Evolutionary conservation across 495 filamentous ascomycete genomes (phyloP).

Genomic region (Hypoxylon crocopeplum): DNA sequence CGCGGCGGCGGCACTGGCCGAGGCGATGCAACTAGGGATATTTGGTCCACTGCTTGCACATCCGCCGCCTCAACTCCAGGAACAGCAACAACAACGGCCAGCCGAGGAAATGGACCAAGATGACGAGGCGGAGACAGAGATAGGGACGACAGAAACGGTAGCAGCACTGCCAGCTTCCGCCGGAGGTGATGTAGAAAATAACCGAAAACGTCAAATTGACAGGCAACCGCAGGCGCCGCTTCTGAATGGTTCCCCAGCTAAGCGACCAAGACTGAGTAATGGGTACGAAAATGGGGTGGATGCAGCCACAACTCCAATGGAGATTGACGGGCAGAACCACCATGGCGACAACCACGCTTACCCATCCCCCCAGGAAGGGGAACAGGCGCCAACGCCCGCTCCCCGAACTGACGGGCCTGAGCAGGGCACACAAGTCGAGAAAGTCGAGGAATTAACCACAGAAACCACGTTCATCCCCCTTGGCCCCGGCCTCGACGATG

Average conservation of each 20-base stretch:
- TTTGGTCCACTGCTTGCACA: constrained; percentile 56
- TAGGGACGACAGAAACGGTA: constrained; percentile 26
- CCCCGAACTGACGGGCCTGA: constrained; percentile 69
- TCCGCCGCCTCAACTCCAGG: constrained; percentile 40
- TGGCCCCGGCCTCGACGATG: constrained; percentile 57
- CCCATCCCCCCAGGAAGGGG: constrained; percentile 62
- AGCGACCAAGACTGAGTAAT: constrained; percentile 64
- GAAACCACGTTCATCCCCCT: constrained; percentile 70
- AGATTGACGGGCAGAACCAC: constrained; percentile 57
- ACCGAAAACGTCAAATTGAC: constrained; percentile 58
- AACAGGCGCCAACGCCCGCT: constrained; percentile 61
- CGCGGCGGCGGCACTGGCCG: constrained; percentile 49
- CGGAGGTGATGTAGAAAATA: constrained; percentile 53
- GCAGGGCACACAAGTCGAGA: constrained; percentile 76
- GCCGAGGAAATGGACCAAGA: constrained; percentile 43
- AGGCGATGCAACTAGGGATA: constrained; percentile 51
- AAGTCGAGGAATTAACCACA: constrained; percentile 64
- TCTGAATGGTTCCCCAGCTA: constrained; percentile 59
- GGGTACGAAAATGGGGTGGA: constrained; percentile 69
- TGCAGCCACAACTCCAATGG: constrained; percentile 65
- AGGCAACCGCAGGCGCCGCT: constrained; percentile 48
- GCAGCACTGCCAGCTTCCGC: constrained; percentile 11
- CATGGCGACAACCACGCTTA: constrained; percentile 58
- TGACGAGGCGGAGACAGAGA: constrained; percentile 45
- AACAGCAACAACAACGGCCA: constrained; percentile 39